Evolutionary conservation across 495 filamentous ascomycete species (phyloP).

Genomic region (Aspergillus cavernicola): DNA sequence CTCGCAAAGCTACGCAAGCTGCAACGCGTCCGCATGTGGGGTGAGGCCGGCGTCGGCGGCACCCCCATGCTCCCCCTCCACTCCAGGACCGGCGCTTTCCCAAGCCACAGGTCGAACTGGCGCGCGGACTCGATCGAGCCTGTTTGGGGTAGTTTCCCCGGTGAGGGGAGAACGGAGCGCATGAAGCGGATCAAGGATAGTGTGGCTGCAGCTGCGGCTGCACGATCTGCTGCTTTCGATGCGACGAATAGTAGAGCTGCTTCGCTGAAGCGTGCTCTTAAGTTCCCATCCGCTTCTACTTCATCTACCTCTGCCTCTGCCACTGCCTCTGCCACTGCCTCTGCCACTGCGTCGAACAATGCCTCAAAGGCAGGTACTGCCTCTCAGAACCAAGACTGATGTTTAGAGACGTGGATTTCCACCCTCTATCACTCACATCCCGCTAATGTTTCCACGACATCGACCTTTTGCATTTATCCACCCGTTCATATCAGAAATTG

Average conservation of each 20-base stretch:
- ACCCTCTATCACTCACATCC: too few species aligned
- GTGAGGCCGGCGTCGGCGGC: slow-evolving; percentile 41
- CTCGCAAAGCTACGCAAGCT: slow-evolving; percentile 78
- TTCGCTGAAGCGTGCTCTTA: slow-evolving; percentile 6
- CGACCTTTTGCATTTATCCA: too few species aligned
- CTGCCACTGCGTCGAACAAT: not conserved
- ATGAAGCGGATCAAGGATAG: slow-evolving; percentile 40
- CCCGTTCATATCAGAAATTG: not conserved
- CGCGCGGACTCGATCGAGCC: slow-evolving; percentile 46
- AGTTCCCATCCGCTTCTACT: slow-evolving; percentile 1
- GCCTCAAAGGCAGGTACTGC: too few species aligned
- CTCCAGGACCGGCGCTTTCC: slow-evolving; percentile 19
- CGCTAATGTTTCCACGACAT: too few species aligned
- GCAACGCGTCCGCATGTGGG: slow-evolving; percentile 87
- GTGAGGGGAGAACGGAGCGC: slow-evolving; percentile 42
- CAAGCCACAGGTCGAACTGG: slow-evolving; percentile 37
- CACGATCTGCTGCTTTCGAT: slow-evolving; percentile 18
- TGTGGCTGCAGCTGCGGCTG: slow-evolving; percentile 22
- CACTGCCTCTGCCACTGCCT: not conserved
- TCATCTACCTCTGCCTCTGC: not conserved
- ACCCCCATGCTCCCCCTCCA: slow-evolving; percentile 30
- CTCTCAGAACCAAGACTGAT: too few species aligned
- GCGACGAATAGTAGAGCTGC: slow-evolving; percentile 6
- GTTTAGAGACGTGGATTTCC: too few species aligned
- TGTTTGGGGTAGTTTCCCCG: slow-evolving; percentile 43